Evolutionary conservation across 2,329 filamentous ascomycete genomes (phyloP).

Genomic region (Verticillium tricorpus): DNA sequence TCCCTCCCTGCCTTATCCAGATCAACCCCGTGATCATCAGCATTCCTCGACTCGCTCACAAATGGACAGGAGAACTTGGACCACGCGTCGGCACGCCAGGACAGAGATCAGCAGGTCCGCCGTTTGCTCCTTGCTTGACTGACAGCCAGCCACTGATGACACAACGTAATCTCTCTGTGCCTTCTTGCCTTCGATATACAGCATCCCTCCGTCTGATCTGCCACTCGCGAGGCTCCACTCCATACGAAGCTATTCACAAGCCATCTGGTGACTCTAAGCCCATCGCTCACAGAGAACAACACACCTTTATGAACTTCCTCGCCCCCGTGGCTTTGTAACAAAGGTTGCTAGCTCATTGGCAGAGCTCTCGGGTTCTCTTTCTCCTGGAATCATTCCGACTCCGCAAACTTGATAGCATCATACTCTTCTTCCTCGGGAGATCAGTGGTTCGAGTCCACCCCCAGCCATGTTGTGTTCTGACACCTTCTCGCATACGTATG

Average conservation of each 20-base stretch:
- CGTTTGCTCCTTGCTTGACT: not conserved
- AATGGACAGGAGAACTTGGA: not conserved
- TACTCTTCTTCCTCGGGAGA: too few species aligned
- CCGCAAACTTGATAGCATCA: too few species aligned
- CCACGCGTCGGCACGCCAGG: not conserved
- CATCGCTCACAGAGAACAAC: too few species aligned
- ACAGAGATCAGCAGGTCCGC: not conserved
- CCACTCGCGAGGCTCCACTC: not conserved
- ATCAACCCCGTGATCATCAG: not conserved
- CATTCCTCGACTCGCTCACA: not conserved
- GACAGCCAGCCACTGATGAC: not conserved
- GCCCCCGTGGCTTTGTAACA: not conserved
- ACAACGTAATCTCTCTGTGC: not conserved
- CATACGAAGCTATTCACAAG: not conserved
- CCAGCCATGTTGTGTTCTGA: too few species aligned
- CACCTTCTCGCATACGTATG: too few species aligned
- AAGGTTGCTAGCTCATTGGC: not conserved
- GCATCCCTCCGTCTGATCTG: too few species aligned
- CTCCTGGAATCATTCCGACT: too few species aligned
- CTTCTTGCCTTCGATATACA: too few species aligned
- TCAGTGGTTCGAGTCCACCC: too few species aligned
- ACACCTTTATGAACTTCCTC: not conserved
- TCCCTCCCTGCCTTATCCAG: not conserved
- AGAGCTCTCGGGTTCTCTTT: not conserved
- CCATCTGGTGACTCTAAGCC: not conserved